Base-by-base conservation (phyloP, 2,329 filamentous ascomycete genomes). In the Fusarium subglutinans region DNA sequence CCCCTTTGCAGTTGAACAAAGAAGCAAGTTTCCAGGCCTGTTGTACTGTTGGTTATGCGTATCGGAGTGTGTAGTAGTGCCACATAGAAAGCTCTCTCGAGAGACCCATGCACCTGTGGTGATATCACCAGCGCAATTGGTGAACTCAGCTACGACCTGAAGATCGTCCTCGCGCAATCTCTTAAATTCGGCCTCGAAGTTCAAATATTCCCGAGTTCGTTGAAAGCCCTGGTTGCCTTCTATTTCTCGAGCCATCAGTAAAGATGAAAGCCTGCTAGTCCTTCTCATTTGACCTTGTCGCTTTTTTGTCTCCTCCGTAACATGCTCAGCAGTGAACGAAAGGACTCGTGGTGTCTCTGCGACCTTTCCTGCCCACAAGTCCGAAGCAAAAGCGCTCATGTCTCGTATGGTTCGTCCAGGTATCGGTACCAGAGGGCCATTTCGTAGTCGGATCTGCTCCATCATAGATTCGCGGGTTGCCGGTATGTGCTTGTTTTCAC, bases 11-110 rank as follows among this genome's bases (percentile, higher is more conserved):
- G 84, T 82, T 0, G 88, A 90, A 12, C 88, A 90, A 3, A 92
- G 80, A 3, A 90, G 81, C 15, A 92, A 79, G 74, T 92, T 92
- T 2, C 90, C 90, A 1, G 88, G 86, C 73, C 89, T 91, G 74
- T 92, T 92, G 76, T 92, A 92, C 70, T 91, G 90, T 76, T 91
- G 89, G 65, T 91, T 92, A 47, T 90, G 88, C 0, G 84, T 81
- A 73, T 92, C 90, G 1, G 89, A 91, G 79, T 92, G 90, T 2
- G 88, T 87, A 0, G 89, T 90, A 0, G 90, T 89, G 40, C 90
- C 90, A 70, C 89, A 90, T n/a, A 92, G 77, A 58, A 91, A 89
- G 22, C 82, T 82, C n/a, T 84, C 78, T 26, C 87, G 77, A 0
- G 87, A 87, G 0, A 88, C 82, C 90, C 90, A 92, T 24, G 84